These are phyloP conservation scores for Lichina pygmaea DNA, from an alignment of 495 filamentous ascomycete species.

Conservation along the genomic window DNA sequence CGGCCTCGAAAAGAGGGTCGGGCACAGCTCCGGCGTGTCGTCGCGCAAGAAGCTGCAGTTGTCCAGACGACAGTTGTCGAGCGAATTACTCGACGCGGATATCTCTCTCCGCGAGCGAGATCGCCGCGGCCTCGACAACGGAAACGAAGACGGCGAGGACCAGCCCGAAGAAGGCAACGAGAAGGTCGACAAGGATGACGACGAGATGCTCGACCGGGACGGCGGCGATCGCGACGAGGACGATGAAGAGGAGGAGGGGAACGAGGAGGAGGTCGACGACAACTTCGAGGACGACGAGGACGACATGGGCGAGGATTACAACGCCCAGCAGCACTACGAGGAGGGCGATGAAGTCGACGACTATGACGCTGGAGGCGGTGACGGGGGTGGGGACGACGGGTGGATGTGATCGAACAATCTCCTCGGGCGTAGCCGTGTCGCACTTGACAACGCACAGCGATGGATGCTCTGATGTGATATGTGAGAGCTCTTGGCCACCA, in stretches of 20 bases:
- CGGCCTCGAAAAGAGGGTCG: slow-evolving; percentile 5
- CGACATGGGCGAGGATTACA: slow-evolving; percentile 31
- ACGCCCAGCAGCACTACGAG: slow-evolving; percentile 40
- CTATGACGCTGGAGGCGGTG: slow-evolving; percentile 11
- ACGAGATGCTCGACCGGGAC: slow-evolving; percentile 4
- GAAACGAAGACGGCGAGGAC: slow-evolving; percentile 12
- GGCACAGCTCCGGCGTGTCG: slow-evolving; percentile 2
- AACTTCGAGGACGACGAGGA: slow-evolving; percentile 29
- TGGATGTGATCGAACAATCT: too few relatives aligned
- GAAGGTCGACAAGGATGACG: slow-evolving; percentile 9
- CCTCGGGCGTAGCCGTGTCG: too few relatives aligned
- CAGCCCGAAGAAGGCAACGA: slow-evolving; percentile 23
- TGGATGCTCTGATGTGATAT: too few relatives aligned
- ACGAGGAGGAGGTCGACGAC: slow-evolving; percentile 27
- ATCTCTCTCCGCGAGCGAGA: background rate
- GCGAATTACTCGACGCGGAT: background rate
- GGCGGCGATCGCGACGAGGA: slow-evolving; percentile 14
- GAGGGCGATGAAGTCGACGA: slow-evolving; percentile 26
- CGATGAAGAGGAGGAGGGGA: slow-evolving; percentile 15
- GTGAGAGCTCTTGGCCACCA: too few relatives aligned
- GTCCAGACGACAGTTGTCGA: slow-evolving; percentile 1
- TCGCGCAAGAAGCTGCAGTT: slow-evolving; percentile 2
- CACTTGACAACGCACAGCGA: too few relatives aligned
- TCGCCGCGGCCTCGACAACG: background rate
- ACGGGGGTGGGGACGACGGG: slow-evolving; percentile 18